These are phyloP conservation scores for Stagonosporopsis tanaceti DNA, from an alignment of 2,329 filamentous ascomycete genomes.

Conservation along the genomic window DNA sequence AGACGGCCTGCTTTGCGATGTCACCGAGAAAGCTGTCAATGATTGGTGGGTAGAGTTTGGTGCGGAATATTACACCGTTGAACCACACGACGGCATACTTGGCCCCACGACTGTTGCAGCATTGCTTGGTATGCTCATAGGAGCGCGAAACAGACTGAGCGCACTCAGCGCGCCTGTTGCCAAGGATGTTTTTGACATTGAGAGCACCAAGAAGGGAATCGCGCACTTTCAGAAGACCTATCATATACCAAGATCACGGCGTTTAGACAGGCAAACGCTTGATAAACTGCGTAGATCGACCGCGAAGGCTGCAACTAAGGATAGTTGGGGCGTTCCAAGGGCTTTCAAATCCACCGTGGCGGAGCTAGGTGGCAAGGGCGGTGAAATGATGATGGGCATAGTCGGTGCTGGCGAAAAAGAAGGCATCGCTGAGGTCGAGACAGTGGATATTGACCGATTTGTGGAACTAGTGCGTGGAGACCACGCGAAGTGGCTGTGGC, in stretches of 20 bases:
- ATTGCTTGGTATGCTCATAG: conserved; percentile 85
- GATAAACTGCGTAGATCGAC: conserved; percentile 82
- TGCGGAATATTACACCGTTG: conserved; percentile 88
- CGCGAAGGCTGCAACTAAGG: conserved; percentile 86
- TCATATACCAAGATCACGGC: conserved; percentile 78
- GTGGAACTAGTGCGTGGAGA: conserved; percentile 80
- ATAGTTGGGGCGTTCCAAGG: conserved; percentile 90
- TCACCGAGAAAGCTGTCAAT: conserved; percentile 86
- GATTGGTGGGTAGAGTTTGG: conserved; percentile 98
- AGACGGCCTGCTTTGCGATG: conserved; percentile 90
- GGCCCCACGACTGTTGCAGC: conserved; percentile 92
- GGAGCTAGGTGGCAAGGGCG: conserved; percentile 91
- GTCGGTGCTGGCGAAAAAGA: conserved; percentile 84
- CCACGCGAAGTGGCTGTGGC: conserved; percentile 91
- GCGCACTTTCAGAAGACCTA: conserved; percentile 89
- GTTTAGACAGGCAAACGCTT: conserved; percentile 83
- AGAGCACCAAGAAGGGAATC: conserved; percentile 82
- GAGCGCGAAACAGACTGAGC: conserved; percentile 86
- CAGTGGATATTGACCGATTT: conserved; percentile 85
- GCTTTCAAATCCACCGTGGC: conserved; percentile 95
- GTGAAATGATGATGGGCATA: conserved; percentile 95
- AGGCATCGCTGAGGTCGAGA: conserved; percentile 91
- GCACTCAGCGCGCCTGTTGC: conserved; percentile 82
- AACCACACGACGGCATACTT: conserved; percentile 90
- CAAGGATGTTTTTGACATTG: conserved; percentile 91